Evolutionary conservation across 352 stramenopile genomes (phyloP).

Genomic region (Pythium myriotylum): DNA sequence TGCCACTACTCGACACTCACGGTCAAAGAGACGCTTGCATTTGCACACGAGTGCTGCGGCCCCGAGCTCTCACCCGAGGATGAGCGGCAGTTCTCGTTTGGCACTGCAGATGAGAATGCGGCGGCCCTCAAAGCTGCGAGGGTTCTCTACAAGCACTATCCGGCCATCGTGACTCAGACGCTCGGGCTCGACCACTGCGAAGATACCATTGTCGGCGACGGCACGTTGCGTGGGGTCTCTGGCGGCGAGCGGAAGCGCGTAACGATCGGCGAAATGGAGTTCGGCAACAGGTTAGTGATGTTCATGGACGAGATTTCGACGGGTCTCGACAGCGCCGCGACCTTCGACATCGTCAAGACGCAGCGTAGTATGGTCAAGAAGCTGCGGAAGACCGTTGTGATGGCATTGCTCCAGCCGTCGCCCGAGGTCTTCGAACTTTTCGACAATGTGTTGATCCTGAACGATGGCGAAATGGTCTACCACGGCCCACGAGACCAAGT

Average conservation of each 20-base stretch:
- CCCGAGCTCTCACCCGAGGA: conserved; percentile 29
- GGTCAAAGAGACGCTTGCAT: conserved; percentile 50
- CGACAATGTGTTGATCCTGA: conserved; percentile 92
- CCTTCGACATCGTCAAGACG: conserved; percentile 83
- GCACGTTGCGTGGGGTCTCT: conserved; percentile 51
- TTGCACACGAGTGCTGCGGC: conserved; percentile 55
- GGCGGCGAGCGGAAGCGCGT: conserved; percentile 69
- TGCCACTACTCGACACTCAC: conserved; percentile 51
- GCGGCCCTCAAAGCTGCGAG: conserved; percentile 35
- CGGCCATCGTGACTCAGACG: conserved; percentile 47
- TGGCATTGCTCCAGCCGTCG: conserved; percentile 89
- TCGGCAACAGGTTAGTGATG: conserved; percentile 57
- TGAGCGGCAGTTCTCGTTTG: conserved; percentile 33
- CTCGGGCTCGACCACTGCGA: conserved; percentile 39
- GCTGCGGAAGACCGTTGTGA: conserved; percentile 55
- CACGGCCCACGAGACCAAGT: conserved; percentile 60
- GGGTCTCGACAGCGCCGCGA: conserved; percentile 89
- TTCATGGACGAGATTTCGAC: conserved; percentile 92
- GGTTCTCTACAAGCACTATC: conserved; percentile 34
- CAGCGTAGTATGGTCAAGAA: conserved; percentile 63
- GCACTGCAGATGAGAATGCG: conserved; percentile 44
- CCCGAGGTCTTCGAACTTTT: conserved; percentile 93
- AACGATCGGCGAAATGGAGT: conserved; percentile 80
- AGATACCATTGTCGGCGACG: conserved; percentile 66
- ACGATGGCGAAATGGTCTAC: conserved; percentile 91